These are phyloP conservation scores for Mycena citricolor DNA, from an alignment of 1,284 basidiomycete species.

Conservation along the genomic window DNA sequence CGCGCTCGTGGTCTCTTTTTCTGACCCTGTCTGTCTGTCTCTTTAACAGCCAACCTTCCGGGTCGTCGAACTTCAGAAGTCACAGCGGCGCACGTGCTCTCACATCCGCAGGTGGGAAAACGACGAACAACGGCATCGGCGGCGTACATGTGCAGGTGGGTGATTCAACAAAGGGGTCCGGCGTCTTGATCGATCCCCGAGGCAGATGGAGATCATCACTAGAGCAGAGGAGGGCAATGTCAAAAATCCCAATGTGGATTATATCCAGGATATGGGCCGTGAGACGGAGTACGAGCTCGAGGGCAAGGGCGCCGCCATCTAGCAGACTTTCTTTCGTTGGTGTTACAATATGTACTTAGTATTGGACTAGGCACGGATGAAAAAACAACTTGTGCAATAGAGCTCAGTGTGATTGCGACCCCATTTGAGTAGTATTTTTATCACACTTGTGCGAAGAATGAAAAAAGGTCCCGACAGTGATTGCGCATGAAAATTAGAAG, in stretches of 20 bases:
- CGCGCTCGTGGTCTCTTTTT: constrained; percentile 39
- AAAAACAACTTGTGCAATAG: too few relatives aligned
- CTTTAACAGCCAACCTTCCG: constrained; percentile 22
- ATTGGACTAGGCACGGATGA: too few relatives aligned
- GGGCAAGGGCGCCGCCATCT: constrained; percentile 9
- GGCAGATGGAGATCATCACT: constrained; percentile 25
- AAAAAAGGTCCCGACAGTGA: too few relatives aligned
- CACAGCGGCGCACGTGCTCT: constrained; percentile 32
- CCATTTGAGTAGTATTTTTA: too few relatives aligned
- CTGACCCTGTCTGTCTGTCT: constrained; percentile 6
- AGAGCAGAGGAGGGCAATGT: constrained; percentile 14
- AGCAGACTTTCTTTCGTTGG: background rate
- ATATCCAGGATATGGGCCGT: background rate
- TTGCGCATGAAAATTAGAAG: too few relatives aligned
- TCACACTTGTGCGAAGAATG: too few relatives aligned
- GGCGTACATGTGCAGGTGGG: constrained; percentile 49
- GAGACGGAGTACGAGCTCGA: constrained; percentile 18
- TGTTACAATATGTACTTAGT: too few relatives aligned
- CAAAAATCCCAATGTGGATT: constrained; percentile 10
- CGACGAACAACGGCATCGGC: constrained; percentile 34
- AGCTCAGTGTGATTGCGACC: too few relatives aligned
- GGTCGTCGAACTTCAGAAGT: constrained; percentile 43
- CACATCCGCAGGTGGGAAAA: constrained; percentile 31
- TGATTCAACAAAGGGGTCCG: background rate
- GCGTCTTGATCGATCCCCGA: background rate